phyloP scores from a whole-genome alignment of 1,284 basidiomycete species.

The Coniophora puteana region DNA sequence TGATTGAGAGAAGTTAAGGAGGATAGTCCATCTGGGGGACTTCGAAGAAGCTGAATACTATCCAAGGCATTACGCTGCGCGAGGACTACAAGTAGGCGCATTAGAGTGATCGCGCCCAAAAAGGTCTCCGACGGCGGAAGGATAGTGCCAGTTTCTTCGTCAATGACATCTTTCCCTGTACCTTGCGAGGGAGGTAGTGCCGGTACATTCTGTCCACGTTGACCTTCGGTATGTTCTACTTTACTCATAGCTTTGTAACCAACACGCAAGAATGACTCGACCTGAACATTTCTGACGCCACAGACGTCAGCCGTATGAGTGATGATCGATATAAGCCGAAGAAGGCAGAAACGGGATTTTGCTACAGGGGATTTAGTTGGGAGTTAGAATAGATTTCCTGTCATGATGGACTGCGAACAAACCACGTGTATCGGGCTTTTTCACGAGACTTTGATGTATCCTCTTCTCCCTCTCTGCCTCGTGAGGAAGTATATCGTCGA shows the following conservation, averaged over 20 bases:
- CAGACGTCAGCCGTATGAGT: slow-evolving; percentile 13
- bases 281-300: slow-evolving; percentile 14
- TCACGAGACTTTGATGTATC: too few relatives aligned
- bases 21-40: slow-evolving; percentile 15
- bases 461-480: too few relatives aligned
- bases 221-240: slow-evolving; percentile 8
- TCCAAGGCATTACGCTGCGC: slow-evolving; percentile 17
- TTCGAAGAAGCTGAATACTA: slow-evolving; percentile 11
- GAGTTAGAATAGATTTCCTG: too few relatives aligned
- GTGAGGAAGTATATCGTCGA: too few relatives aligned
- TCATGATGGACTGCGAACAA: too few relatives aligned
- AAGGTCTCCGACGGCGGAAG: slow-evolving; percentile 18
- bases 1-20: slow-evolving; percentile 12
- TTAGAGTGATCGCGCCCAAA: slow-evolving; percentile 17
- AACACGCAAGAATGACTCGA: slow-evolving; percentile 23
- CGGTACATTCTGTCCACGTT: too few relatives aligned
- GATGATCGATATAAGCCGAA: slow-evolving; percentile 21
- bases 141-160: too few relatives aligned
- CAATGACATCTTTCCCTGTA: too few relatives aligned
- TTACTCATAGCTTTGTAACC: slow-evolving; percentile 16
- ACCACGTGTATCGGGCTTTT: too few relatives aligned
- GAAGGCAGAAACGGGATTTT: slow-evolving; percentile 14
- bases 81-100: slow-evolving; percentile 17
- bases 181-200: too few relatives aligned
- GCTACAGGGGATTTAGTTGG: too few relatives aligned